phyloP scores from a whole-genome alignment of 441 rosid genomes.

The Breynia disticha region DNA sequence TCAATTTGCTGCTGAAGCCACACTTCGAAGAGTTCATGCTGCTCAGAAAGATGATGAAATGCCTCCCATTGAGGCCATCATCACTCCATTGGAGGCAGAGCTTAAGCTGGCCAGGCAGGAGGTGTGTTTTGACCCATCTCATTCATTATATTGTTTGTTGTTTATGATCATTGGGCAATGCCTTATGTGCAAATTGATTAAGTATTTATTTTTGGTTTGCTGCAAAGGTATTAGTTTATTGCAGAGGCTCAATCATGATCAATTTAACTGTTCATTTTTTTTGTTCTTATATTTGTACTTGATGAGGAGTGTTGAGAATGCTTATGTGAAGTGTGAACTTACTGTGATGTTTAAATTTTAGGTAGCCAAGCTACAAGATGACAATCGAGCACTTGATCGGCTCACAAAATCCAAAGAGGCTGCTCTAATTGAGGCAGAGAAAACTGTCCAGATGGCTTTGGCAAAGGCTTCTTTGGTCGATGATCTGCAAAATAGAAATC shows the following conservation, averaged over 20 bases:
- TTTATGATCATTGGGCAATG: not conserved
- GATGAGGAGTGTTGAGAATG: conserved; percentile 2
- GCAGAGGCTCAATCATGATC: not conserved
- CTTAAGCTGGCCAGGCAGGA: conserved; percentile 72
- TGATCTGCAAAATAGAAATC: conserved; percentile 94
- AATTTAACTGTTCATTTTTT: not conserved
- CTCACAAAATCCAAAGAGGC: conserved; percentile 91
- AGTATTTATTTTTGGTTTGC: no score
- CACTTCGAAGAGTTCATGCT: conserved; percentile 92
- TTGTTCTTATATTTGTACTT: not conserved
- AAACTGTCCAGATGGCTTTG: conserved; percentile 74
- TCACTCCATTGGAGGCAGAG: conserved; percentile 88
- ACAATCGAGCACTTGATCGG: conserved; percentile 84
- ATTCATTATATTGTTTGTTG: conserved; percentile 11
- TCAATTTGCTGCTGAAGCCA: conserved; percentile 96
- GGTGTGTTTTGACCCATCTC: conserved; percentile 21
- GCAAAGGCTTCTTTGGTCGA: conserved; percentile 92
- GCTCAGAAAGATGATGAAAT: conserved; percentile 96
- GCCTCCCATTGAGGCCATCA: conserved; percentile 96
- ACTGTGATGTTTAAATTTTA: conserved; percentile 4
- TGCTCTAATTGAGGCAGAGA: conserved; percentile 89
- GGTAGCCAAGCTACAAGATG: conserved; percentile 93
- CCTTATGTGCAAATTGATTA: no score
- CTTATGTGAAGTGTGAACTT: not conserved
- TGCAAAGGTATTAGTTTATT: no score